Evolutionary conservation across 306 rosid species (phyloP), one percentile per base, ranked within the genome.

Genomic region (Malus sieversii): DNA sequence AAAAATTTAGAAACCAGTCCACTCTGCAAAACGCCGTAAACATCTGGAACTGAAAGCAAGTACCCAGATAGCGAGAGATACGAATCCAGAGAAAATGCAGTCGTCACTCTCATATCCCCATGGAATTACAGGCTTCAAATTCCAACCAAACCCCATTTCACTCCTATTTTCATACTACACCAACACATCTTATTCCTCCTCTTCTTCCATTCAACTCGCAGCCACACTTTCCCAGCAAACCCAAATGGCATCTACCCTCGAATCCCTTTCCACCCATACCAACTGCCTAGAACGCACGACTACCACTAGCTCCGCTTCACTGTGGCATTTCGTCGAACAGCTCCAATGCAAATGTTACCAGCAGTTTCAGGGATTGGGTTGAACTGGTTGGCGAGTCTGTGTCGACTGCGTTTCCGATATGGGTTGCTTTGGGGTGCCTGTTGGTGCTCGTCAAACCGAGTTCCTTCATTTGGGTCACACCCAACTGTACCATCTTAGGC

Each of bases 391-490:
- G 97, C 30, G 93, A 89, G 51, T 84, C 62, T 1, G 4, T 91
- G 0, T 91, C 97, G 13, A 89, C 86, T 10, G 96, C 90, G 1
- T 88, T 93, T 83, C 98, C 98, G 2, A 27, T 93, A 12, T 93
- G 97, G 98, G 96, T 91, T 1, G 86, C 92, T 8, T 66, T 93
- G 68, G 97, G 97, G 6, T 91, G 92, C 70, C 74, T 82, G 13
- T 13, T 91, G 75, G 98, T 97, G 51, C 78, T 91, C 53, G 0
- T 87, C 35, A 86, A 63, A 40, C 98, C 96, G 0, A 81, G 27
- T 67, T 85, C 78, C 29, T 91, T 84, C 85, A 79, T 76, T 45
- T 93, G 98, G 98, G 92, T 93, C 55, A 88, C 80, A 22, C 96
- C 97, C 25, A 79, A 76, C 55, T 80, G 79, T 81, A 91, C 78